Evolutionary conservation across 805 yeast species (phyloP).

Genomic region (Candida ulmi): DNA sequence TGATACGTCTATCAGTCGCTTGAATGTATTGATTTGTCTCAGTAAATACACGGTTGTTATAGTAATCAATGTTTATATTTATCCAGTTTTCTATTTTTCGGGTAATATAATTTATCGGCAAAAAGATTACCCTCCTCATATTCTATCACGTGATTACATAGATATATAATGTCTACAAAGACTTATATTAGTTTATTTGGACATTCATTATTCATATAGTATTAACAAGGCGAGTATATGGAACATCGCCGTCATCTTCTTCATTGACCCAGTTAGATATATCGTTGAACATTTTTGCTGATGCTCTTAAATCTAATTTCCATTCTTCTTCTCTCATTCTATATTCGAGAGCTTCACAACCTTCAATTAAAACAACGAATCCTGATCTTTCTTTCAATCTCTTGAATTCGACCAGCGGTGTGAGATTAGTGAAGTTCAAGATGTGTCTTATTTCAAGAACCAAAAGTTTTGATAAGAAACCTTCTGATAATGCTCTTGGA

Average conservation of each 20-base stretch:
- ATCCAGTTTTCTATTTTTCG: too few relatives aligned
- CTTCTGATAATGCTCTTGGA: slow-evolving; percentile 39
- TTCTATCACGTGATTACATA: too few relatives aligned
- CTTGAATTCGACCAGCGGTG: slow-evolving; percentile 65
- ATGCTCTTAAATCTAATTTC: slow-evolving; percentile 48
- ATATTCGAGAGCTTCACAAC: slow-evolving; percentile 64
- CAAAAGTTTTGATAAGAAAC: slow-evolving; percentile 51
- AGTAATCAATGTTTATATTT: too few relatives aligned
- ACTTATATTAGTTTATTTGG: too few relatives aligned
- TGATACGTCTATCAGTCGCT: too few relatives aligned
- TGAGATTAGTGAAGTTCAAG: slow-evolving; percentile 47
- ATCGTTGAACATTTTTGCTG: slow-evolving; percentile 56
- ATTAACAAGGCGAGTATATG: neutral
- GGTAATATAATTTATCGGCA: too few relatives aligned
- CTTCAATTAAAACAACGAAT: slow-evolving; percentile 54
- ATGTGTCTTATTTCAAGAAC: slow-evolving; percentile 77
- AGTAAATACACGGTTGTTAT: neutral
- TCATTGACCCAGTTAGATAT: slow-evolving; percentile 59
- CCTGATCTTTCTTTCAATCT: slow-evolving; percentile 28
- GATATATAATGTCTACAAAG: too few relatives aligned
- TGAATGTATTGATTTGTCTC: too few relatives aligned
- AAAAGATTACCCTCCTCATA: too few relatives aligned
- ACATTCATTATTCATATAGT: neutral
- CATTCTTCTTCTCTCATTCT: slow-evolving; percentile 57
- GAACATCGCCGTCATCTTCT: slow-evolving; percentile 32